Evolutionary conservation across 495 filamentous ascomycete species (phyloP).

Genomic region (Neurospora sp.): DNA sequence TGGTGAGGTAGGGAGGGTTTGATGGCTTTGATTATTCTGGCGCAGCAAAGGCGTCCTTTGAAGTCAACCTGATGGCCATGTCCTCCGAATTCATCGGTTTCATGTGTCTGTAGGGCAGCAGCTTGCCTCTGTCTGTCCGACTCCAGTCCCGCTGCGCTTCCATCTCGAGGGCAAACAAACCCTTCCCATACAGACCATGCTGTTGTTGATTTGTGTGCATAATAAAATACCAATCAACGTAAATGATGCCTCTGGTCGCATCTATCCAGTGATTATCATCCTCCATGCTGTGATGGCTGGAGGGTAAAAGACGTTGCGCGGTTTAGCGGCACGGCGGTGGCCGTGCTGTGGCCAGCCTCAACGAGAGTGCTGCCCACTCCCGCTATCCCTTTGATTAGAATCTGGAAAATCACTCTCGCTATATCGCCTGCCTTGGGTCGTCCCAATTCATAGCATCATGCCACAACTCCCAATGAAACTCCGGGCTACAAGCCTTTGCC

Average conservation of each 20-base stretch:
- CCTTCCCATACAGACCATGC: not conserved
- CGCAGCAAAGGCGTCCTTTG: not conserved
- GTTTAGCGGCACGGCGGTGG: not conserved
- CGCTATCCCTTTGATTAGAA: slow-evolving; percentile 3
- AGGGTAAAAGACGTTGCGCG: not conserved
- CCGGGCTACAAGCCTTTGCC: slow-evolving; percentile 7
- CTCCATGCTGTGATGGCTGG: not conserved
- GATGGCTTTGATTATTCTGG: not conserved
- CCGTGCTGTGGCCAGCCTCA: not conserved
- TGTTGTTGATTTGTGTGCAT: not conserved
- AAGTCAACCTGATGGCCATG: not conserved
- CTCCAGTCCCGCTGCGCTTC: not conserved
- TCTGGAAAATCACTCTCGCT: slow-evolving; percentile 2
- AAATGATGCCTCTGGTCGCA: not conserved
- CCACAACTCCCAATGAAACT: slow-evolving; percentile 8
- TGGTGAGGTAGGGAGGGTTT: not conserved
- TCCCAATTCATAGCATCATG: slow-evolving; percentile 13
- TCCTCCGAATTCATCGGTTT: not conserved
- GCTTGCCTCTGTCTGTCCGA: not conserved
- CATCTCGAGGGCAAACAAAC: not conserved
- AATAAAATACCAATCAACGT: not conserved
- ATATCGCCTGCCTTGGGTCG: not conserved
- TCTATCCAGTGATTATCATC: slow-evolving; percentile 5
- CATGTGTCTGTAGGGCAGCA: not conserved
- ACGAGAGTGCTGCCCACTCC: not conserved